Base-by-base conservation (phyloP, 2,329 filamentous ascomycete genomes). In the Neofusicoccum sp. region DNA sequence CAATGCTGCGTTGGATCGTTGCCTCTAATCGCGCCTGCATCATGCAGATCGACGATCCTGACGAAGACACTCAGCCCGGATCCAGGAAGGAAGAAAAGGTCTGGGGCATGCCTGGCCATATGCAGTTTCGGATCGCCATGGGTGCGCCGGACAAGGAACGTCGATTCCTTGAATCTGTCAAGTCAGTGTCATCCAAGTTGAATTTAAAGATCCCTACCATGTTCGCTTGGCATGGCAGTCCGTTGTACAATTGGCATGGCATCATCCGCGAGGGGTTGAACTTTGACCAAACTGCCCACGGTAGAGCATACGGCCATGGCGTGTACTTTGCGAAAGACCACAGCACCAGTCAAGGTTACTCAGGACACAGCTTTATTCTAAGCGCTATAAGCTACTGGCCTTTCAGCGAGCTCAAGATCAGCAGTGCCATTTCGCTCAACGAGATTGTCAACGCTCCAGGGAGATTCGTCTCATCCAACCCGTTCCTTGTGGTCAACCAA, bases 1-100 rank as follows among this genome's bases (percentile, higher is more conserved):
- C 86, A 20, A 74, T 96, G 0, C 76, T 97, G 20, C 84, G 90
- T 56, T 97, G 93, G 93, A 90, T 96, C 63, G 85, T 97, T 61
- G 90, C 92, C 0, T 96, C 92, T 0, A 96, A 96, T 68, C 82
- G 91, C 47, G 93, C 93, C 0, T 93, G 88, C 66, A 95, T 97
- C 63, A 81, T 93, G 47, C 87, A 93, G 66, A 87, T 95, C 14
- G 85, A 88, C 44, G 75, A 70, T 41, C 33, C 59, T 7, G 62
- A 66, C 5, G 65, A 65, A 65, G 30, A 54, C n/a, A 12, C 36
- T 4, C 54, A 47, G 38, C 24, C 33, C 4, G 24, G 34, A 2
- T n/a, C 66, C 58, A 78, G 71, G 58, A 73, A 70, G 33, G 76
- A 78, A 36, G 80, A 87, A 63, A 80, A 79, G 9, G 81, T 95